These are phyloP conservation scores for Coemansia sp. DNA, from an alignment of 192 early-diverging fungal genomes.

Conservation along the genomic window DNA sequence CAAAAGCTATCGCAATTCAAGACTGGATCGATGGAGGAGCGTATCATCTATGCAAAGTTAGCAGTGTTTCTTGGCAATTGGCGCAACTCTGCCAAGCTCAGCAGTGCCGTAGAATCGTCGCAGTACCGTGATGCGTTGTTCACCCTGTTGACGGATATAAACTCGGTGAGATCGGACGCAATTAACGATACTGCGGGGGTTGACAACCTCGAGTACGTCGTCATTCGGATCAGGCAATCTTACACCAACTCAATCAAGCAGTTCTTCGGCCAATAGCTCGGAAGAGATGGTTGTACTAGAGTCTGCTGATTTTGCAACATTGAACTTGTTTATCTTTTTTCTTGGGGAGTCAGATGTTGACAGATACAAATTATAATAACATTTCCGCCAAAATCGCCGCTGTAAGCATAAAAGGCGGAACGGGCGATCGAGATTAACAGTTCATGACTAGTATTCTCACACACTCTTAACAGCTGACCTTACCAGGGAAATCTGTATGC, in stretches of 20 bases:
- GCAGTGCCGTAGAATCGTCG: constrained; percentile 15
- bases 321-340: no score
- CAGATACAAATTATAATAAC: no score
- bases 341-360: no score
- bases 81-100: constrained; percentile 23
- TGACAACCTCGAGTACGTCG: constrained; percentile 39
- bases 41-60: constrained; percentile 30
- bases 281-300: no score
- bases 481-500: no score
- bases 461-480: no score
- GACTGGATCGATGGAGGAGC: constrained; percentile 31
- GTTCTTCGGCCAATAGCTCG: constrained; percentile 20
- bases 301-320: no score
- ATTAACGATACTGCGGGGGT: constrained; percentile 24
- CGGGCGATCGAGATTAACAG: no score
- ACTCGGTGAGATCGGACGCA: constrained; percentile 23
- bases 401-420: no score
- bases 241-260: constrained; percentile 22
- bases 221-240: constrained; percentile 24
- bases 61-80: constrained; percentile 33
- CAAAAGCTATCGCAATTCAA: constrained; percentile 20
- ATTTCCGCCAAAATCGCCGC: no score
- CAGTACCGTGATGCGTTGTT: constrained; percentile 37
- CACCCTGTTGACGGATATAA: constrained; percentile 23
- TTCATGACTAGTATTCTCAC: no score